Evolutionary conservation across 352 stramenopile genomes (phyloP).

Genomic region (Globisporangium heterothallicum): DNA sequence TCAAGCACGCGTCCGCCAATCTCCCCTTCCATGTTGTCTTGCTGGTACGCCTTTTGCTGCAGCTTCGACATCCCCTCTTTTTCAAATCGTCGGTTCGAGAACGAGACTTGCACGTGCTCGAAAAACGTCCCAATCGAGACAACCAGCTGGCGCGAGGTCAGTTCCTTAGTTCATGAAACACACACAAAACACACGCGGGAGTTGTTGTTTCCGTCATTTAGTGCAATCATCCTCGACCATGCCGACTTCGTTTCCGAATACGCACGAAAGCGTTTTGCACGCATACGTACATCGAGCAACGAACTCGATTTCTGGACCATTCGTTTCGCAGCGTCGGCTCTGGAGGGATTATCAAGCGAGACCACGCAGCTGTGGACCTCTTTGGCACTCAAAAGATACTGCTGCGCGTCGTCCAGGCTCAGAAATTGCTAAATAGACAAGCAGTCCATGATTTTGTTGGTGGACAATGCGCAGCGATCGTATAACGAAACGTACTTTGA

Average conservation of each 20-base stretch:
- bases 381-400: slow-evolving; percentile 21
- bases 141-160: slow-evolving; percentile 27
- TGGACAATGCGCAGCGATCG: not conserved
- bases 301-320: slow-evolving; percentile 23
- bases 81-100: slow-evolving; percentile 25
- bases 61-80: not conserved
- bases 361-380: slow-evolving; percentile 9
- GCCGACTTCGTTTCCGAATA: no score
- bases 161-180: slow-evolving; percentile 29
- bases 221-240: no score
- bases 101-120: slow-evolving; percentile 20
- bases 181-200: not conserved
- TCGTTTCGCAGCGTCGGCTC: slow-evolving; percentile 16
- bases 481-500: slow-evolving; percentile 17
- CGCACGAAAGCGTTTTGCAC: not conserved
- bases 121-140: slow-evolving; percentile 34
- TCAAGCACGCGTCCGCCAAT: not conserved
- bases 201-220: not conserved
- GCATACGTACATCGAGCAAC: slow-evolving; percentile 25
- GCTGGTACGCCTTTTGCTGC: no score
- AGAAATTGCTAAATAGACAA: slow-evolving; percentile 16
- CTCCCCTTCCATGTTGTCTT: no score
- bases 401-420: slow-evolving; percentile 17
- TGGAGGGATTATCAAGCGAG: slow-evolving; percentile 7
- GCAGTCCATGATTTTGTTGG: slow-evolving; percentile 4